Evolutionary conservation across 169 alveolate genomes (phyloP).

Genomic region (Plasmodium gonderi): DNA sequence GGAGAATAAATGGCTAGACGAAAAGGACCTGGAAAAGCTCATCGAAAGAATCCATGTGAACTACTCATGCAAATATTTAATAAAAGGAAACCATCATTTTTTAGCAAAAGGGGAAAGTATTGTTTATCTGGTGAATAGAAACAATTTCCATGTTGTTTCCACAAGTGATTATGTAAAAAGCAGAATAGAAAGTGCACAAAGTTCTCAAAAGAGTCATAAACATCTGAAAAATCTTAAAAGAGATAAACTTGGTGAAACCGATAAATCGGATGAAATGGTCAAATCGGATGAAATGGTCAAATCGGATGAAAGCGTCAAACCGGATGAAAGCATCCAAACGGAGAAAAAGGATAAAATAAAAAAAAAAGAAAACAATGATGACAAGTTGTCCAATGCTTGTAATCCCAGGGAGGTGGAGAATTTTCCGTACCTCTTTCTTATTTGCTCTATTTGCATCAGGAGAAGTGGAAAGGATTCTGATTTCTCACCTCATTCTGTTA

Average conservation of each 20-base stretch:
- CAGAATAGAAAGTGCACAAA: not conserved
- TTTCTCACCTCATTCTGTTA: not conserved
- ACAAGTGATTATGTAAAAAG: constrained; percentile 11
- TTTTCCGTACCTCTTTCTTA: constrained; percentile 16
- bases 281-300: not conserved
- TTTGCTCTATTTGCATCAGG: constrained; percentile 44
- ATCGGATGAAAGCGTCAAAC: no score
- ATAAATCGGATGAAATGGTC: no score
- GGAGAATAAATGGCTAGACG: constrained; percentile 32
- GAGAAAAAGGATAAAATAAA: not conserved
- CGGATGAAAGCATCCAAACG: no score
- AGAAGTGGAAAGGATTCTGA: not conserved
- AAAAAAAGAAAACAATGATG: not conserved
- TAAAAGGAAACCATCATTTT: constrained; percentile 11
- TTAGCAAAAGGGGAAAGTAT: constrained; percentile 1
- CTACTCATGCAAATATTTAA: constrained; percentile 33
- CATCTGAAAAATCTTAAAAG: no score
- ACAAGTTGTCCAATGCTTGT: not conserved
- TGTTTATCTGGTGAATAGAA: not conserved
- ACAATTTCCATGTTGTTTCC: constrained; percentile 1
- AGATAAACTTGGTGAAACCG: no score
- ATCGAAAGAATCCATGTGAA: constrained; percentile 3
- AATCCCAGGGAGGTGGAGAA: not conserved
- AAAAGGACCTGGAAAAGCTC: constrained; percentile 41
- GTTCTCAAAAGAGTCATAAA: not conserved